Evolutionary conservation across 2,329 filamentous ascomycete genomes (phyloP).

Genomic region (Fusarium kyushuense): DNA sequence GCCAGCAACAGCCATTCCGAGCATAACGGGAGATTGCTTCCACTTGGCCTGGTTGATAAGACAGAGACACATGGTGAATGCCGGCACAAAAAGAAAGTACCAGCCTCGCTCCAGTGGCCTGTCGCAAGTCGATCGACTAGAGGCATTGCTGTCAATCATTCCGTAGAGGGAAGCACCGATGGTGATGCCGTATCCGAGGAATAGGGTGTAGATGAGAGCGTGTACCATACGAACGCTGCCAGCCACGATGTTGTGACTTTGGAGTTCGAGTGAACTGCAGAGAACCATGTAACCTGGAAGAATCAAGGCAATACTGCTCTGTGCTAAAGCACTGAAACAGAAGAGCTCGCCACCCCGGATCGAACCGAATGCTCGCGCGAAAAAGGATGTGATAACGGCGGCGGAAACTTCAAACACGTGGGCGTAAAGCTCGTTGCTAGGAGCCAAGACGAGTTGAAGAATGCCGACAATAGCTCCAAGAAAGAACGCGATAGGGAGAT

Average conservation of each 20-base stretch:
- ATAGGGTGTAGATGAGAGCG: slow-evolving; percentile 79
- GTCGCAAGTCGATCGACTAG: slow-evolving; percentile 58
- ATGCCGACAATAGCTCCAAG: slow-evolving; percentile 80
- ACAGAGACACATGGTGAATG: slow-evolving; percentile 79
- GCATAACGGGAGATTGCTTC: slow-evolving; percentile 82
- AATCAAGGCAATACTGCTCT: slow-evolving; percentile 81
- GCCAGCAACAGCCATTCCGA: slow-evolving; percentile 77
- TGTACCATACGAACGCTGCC: slow-evolving; percentile 82
- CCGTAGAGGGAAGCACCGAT: slow-evolving; percentile 76
- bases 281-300: slow-evolving; percentile 69
- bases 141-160: slow-evolving; percentile 68
- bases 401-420: slow-evolving; percentile 66
- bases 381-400: slow-evolving; percentile 74
- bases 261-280: slow-evolving; percentile 71
- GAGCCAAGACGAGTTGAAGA: slow-evolving; percentile 79
- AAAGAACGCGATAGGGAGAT: slow-evolving; percentile 81
- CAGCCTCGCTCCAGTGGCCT: slow-evolving; percentile 58
- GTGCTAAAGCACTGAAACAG: slow-evolving; percentile 78
- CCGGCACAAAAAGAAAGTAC: slow-evolving; percentile 79
- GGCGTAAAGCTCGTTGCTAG: slow-evolving; percentile 77
- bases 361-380: slow-evolving; percentile 76
- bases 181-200: slow-evolving; percentile 80
- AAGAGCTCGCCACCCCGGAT: slow-evolving; percentile 70
- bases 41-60: slow-evolving; percentile 86
- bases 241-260: slow-evolving; percentile 76